Evolutionary conservation across 2,329 filamentous ascomycete species (phyloP).

Genomic region (Davidsoniella neocaledoniae): DNA sequence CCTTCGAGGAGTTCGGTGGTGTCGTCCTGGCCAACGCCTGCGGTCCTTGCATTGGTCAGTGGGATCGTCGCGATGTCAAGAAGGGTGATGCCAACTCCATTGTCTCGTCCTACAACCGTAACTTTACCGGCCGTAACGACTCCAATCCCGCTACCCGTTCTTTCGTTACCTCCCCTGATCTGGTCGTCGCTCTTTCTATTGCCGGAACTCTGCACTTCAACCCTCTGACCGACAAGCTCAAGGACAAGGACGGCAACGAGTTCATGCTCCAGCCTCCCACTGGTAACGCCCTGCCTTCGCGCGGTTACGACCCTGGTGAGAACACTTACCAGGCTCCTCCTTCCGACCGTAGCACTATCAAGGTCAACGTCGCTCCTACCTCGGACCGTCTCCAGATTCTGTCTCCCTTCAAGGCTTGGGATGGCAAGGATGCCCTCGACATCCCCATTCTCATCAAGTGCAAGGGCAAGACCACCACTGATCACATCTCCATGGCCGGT

Average conservation of each 20-base stretch:
- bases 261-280: conserved; percentile 71
- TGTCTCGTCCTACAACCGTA: conserved; percentile 98
- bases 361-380: conserved; percentile 68
- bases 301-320: conserved; percentile 77
- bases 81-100: conserved; percentile 96
- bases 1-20: conserved; percentile 90
- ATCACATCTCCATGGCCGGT: conserved; percentile 94
- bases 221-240: conserved; percentile 78
- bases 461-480: conserved; percentile 89
- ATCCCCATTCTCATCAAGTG: conserved; percentile 93
- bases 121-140: conserved; percentile 97
- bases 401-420: conserved; percentile 70
- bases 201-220: conserved; percentile 85
- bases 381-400: conserved; percentile 93
- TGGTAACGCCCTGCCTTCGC: conserved; percentile 62
- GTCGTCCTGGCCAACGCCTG: conserved; percentile 92
- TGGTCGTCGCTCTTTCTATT: conserved; percentile 73
- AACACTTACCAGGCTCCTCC: conserved; percentile 96
- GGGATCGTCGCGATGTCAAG: conserved; percentile 84
- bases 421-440: conserved; percentile 74
- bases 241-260: conserved; percentile 91
- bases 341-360: conserved; percentile 52
- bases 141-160: conserved; percentile 89
- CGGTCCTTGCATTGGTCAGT: conserved; percentile 84
- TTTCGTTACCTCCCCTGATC: conserved; percentile 79